phyloP scores from a whole-genome alignment of 2,329 filamentous ascomycete species.

The Penicillium fuscoglaucum region DNA sequence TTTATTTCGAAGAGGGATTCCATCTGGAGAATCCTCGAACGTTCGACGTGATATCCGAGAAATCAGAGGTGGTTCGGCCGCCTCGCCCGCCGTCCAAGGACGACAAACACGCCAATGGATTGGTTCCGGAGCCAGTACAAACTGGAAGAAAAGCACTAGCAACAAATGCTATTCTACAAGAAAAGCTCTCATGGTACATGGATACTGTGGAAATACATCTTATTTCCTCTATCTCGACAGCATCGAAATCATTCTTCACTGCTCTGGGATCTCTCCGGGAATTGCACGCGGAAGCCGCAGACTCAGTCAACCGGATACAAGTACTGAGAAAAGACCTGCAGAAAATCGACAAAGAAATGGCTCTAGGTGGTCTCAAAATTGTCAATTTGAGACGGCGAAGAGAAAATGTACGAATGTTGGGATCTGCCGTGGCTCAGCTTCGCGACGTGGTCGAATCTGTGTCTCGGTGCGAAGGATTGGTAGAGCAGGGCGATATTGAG shows the following conservation, averaged over 20 bases:
- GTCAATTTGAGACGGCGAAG: conserved; percentile 77
- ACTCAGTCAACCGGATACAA: conserved; percentile 86
- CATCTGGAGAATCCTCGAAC: conserved; percentile 93
- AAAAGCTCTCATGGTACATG: conserved; percentile 99
- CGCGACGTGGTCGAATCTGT: conserved; percentile 75
- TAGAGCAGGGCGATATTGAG: conserved; percentile 82
- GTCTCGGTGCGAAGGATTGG: conserved; percentile 72
- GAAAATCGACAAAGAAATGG: conserved; percentile 82
- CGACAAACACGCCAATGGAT: conserved; percentile 58
- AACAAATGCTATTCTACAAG: conserved; percentile 94
- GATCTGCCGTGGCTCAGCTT: conserved; percentile 80
- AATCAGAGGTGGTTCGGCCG: conserved; percentile 88
- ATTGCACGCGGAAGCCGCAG: conserved; percentile 85
- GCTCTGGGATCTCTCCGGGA: conserved; percentile 88
- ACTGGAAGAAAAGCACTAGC: conserved; percentile 77
- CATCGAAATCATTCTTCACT: conserved; percentile 94
- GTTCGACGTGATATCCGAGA: conserved; percentile 94
- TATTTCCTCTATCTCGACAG: conserved; percentile 92
- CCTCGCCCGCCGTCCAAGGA: conserved; percentile 56
- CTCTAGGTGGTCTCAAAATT: conserved; percentile 78
- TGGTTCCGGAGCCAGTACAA: conserved; percentile 55
- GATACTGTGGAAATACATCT: conserved; percentile 97
- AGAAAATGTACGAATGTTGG: conserved; percentile 81
- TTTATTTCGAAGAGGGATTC: conserved; percentile 95
- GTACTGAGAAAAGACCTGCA: conserved; percentile 74